Conservation (phyloP, 2,329 filamentous ascomycete genomes). For the Allantophomopsis lycopodina region DNA sequence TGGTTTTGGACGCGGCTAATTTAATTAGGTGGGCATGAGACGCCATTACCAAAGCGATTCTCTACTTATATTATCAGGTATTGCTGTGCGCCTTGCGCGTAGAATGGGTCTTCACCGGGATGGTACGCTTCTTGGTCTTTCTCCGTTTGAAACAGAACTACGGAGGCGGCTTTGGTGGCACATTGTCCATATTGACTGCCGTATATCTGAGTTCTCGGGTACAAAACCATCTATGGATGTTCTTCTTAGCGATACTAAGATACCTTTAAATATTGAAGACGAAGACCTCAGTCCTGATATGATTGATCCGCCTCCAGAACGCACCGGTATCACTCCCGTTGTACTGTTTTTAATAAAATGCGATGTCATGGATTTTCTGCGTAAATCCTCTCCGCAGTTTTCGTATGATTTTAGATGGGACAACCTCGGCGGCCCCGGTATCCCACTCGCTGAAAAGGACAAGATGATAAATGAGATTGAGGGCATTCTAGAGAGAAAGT, state of each 20-base stretch:
- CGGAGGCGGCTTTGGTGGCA: constrained; percentile 49
- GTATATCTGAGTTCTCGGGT: constrained; percentile 39
- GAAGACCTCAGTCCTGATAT: constrained; percentile 29
- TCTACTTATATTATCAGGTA: constrained; percentile 32
- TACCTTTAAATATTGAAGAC: constrained; percentile 40
- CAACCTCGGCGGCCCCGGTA: neutral
- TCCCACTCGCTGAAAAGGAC: constrained; percentile 8
- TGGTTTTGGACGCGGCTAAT: constrained; percentile 1
- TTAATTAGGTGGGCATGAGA: constrained; percentile 2
- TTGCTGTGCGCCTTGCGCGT: constrained; percentile 33
- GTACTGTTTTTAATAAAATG: constrained; percentile 19
- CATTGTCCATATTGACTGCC: constrained; percentile 43
- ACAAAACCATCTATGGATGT: constrained; percentile 26
- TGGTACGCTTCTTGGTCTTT: constrained; percentile 12
- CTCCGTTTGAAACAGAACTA: constrained; percentile 42
- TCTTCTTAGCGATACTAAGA: constrained; percentile 28
- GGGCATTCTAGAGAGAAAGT: constrained; percentile 22
- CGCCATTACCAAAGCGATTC: constrained; percentile 22
- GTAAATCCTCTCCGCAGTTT: constrained; percentile 15
- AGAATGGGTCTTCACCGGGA: constrained; percentile 33
- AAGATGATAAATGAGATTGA: constrained; percentile 16
- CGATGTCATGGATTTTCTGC: constrained; percentile 29
- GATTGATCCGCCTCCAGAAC: constrained; percentile 21
- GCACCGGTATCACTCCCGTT: constrained; percentile 30
- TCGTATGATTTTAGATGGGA: neutral